Conservation (phyloP, 202 grass and related monocot species). For the Eragrostis tef region DNA sequence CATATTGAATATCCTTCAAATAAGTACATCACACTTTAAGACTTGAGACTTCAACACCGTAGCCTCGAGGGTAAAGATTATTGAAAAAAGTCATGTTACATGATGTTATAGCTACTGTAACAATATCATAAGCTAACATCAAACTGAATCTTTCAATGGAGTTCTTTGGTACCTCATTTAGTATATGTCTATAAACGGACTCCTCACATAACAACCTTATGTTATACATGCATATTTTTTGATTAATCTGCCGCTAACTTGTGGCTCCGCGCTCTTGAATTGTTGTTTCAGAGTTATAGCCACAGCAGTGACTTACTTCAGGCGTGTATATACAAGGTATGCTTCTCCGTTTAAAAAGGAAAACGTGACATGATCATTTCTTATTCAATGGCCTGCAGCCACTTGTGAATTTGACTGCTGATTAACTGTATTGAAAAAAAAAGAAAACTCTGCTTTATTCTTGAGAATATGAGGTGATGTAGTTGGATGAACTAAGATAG, state of each 20-base stretch:
- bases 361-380: not conserved
- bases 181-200: not conserved
- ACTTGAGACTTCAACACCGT: too few species aligned
- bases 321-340: constrained; percentile 98
- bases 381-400: not conserved
- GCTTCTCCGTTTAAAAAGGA: constrained; percentile 33
- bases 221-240: not conserved
- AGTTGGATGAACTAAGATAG: not conserved
- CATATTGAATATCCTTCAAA: too few species aligned
- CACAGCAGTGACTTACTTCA: constrained; percentile 94
- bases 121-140: not conserved
- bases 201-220: constrained; percentile 19
- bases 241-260: constrained; percentile 14
- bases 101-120: too few species aligned
- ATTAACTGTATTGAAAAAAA: constrained; percentile 18
- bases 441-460: constrained; percentile 27
- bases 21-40: too few species aligned
- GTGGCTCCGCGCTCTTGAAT: constrained; percentile 32
- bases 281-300: constrained; percentile 89
- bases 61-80: too few species aligned
- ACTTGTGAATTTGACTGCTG: not conserved
- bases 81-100: too few species aligned
- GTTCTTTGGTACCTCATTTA: not conserved
- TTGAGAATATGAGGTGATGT: constrained; percentile 3
- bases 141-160: not conserved